A percentile compares a stretch with the other conserved stretches of the same genome.
Evolutionary conservation across 1,139 yeast genomes (phyloP).

Genomic region (Zygosaccharomyces pseudobailii): DNA sequence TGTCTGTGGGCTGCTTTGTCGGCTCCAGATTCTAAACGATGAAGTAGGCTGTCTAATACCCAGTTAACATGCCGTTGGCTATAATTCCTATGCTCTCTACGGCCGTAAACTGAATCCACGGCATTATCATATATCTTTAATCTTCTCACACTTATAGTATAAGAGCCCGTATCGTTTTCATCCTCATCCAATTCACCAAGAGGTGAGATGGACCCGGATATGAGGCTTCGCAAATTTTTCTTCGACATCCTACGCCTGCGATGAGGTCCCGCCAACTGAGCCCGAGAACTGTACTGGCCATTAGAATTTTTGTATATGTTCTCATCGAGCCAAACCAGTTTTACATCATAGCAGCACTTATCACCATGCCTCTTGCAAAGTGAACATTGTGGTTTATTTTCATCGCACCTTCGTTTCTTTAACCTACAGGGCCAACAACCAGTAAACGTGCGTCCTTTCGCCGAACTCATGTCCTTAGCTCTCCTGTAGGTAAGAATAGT

Average conservation of each 20-base stretch:
- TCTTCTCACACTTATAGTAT: constrained; percentile 30
- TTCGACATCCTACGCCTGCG: background rate
- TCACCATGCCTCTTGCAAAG: constrained; percentile 23
- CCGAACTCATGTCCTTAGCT: background rate
- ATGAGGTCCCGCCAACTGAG: background rate
- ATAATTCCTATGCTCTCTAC: constrained; percentile 10
- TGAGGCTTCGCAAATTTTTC: constrained; percentile 1
- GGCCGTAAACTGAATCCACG: constrained; percentile 22
- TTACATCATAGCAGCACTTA: constrained; percentile 27
- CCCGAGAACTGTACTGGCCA: background rate
- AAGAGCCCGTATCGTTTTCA: constrained; percentile 9
- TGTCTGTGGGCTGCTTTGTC: constrained; percentile 2
- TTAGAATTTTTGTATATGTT: constrained; percentile 16
- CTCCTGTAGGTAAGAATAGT: no score
- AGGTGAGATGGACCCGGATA: background rate
- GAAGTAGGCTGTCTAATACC: constrained; percentile 17
- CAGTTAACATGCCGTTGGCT: constrained; percentile 23
- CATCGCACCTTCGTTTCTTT: constrained; percentile 30
- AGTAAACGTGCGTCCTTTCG: constrained; percentile 26
- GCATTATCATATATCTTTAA: constrained; percentile 30
- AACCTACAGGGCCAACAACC: constrained; percentile 34
- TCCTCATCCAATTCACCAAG: background rate
- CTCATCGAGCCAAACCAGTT: constrained; percentile 27
- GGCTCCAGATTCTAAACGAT: constrained; percentile 15
- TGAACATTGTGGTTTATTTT: constrained; percentile 25